Percentiles rank a stretch among this genome's conserved stretches.
These are phyloP conservation scores for Fusarium sp. DNA, from an alignment of 2,329 filamentous ascomycete genomes.

Conservation along the genomic window DNA sequence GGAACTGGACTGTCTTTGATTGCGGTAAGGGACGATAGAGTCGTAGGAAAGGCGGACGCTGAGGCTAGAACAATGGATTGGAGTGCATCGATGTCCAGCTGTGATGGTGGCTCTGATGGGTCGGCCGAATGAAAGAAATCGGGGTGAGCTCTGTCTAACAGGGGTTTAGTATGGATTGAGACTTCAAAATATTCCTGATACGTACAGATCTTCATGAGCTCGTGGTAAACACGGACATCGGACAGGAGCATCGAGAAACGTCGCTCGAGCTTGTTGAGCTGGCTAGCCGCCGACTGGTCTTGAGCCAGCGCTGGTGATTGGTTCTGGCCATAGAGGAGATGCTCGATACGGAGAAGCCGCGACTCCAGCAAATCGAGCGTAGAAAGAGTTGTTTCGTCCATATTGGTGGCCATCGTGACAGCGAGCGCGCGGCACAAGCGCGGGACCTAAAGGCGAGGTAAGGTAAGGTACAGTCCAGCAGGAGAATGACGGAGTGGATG, in stretches of 20 bases:
- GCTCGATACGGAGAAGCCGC: slow-evolving; percentile 68
- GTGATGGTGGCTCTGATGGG: slow-evolving; percentile 59
- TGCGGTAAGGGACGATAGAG: slow-evolving; percentile 67
- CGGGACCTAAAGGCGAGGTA: slow-evolving; percentile 26
- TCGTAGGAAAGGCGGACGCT: slow-evolving; percentile 64
- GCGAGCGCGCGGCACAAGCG: slow-evolving; percentile 18
- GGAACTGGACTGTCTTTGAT: slow-evolving; percentile 66
- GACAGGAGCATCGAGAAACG: slow-evolving; percentile 62
- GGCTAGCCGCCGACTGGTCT: slow-evolving; percentile 53
- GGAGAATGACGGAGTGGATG: slow-evolving; percentile 28
- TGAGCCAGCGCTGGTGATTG: slow-evolving; percentile 46
- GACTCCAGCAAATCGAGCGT: slow-evolving; percentile 67
- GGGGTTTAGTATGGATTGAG: neutral
- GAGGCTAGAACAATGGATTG: slow-evolving; percentile 66
- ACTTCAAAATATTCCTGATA: neutral
- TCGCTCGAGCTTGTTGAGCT: slow-evolving; percentile 62
- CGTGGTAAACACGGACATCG: slow-evolving; percentile 65
- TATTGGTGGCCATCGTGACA: slow-evolving; percentile 48
- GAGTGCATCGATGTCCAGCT: slow-evolving; percentile 62
- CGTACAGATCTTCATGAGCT: slow-evolving; percentile 70
- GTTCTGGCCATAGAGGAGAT: slow-evolving; percentile 63
- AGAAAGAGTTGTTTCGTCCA: slow-evolving; percentile 63
- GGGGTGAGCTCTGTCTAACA: slow-evolving; percentile 62
- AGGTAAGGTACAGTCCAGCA: slow-evolving; percentile 12
- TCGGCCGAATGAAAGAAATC: slow-evolving; percentile 63